Conservation (phyloP, 1,139 yeast genomes). For the Geotrichum fermentans region DNA sequence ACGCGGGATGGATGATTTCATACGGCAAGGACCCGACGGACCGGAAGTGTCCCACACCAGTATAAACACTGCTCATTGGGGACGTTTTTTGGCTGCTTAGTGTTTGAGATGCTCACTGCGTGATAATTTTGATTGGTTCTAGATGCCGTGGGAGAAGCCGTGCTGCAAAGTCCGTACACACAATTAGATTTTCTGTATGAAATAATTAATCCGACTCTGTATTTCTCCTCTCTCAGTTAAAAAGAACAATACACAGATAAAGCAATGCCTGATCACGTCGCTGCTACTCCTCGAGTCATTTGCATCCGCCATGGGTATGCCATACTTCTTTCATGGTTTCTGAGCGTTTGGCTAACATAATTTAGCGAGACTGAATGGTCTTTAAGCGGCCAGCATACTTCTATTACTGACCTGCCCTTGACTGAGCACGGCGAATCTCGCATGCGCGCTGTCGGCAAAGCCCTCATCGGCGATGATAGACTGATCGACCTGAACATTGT, state of each 20-base stretch:
- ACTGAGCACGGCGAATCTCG: conserved; percentile 74
- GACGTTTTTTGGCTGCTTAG: neutral
- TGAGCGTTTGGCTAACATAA: neutral
- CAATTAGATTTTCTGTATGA: too few relatives aligned
- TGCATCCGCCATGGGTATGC: conserved; percentile 66
- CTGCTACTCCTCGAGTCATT: conserved; percentile 62
- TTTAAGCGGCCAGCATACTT: conserved; percentile 84
- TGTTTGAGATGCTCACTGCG: too few relatives aligned
- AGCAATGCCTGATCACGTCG: neutral
- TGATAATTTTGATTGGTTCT: neutral
- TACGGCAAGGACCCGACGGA: conserved; percentile 70
- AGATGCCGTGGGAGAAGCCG: too few relatives aligned
- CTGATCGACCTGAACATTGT: conserved; percentile 61
- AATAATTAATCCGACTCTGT: neutral
- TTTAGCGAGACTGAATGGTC: conserved; percentile 84
- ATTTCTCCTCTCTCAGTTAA: neutral
- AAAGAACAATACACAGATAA: neutral
- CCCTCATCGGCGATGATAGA: conserved; percentile 56
- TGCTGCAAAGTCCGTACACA: too few relatives aligned
- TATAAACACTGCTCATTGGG: conserved; percentile 2
- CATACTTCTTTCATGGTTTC: neutral
- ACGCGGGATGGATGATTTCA: conserved; percentile 57
- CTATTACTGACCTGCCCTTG: conserved; percentile 71
- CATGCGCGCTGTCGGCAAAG: conserved; percentile 67
- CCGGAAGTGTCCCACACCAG: conserved; percentile 40